These are phyloP conservation scores for Falciphora oryzae DNA, from an alignment of 2,329 filamentous ascomycete species.

Conservation along the genomic window DNA sequence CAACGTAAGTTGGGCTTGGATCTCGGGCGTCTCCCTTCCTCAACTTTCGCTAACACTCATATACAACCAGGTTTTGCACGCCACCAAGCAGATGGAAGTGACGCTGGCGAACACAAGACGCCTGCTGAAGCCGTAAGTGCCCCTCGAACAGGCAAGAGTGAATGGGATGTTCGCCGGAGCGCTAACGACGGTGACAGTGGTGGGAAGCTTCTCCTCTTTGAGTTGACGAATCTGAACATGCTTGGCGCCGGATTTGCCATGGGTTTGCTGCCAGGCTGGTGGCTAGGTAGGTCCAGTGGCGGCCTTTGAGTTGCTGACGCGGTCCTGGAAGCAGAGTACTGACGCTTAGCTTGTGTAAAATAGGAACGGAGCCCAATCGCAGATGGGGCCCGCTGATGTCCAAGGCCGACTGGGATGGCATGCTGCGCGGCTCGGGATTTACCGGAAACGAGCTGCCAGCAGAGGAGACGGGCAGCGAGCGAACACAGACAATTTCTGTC, in stretches of 20 bases:
- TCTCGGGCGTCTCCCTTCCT: no score
- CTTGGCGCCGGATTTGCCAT: conserved; percentile 18
- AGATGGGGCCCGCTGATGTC: conserved; percentile 8
- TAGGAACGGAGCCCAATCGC: neutral
- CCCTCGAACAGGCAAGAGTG: conserved; percentile 5
- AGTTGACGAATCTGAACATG: conserved; percentile 12
- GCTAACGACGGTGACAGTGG: neutral
- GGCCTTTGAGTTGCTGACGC: neutral
- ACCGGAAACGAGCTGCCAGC: conserved; percentile 1
- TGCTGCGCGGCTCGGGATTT: conserved; percentile 15
- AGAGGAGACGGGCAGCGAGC: neutral
- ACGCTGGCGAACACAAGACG: conserved; percentile 17
- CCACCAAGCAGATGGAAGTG: conserved; percentile 20
- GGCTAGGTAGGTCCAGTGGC: conserved; percentile 18
- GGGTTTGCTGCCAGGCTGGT: conserved; percentile 26
- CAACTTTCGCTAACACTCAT: neutral
- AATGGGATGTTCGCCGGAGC: neutral
- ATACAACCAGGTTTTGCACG: conserved; percentile 25
- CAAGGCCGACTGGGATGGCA: neutral
- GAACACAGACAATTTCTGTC: neutral
- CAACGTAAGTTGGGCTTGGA: conserved; percentile 17
- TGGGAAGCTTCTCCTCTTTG: conserved; percentile 17
- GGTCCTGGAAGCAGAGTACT: neutral
- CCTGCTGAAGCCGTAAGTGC: conserved; percentile 29
- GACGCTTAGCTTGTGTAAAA: neutral